Evolutionary conservation across 1,284 basidiomycete genomes (phyloP), one percentile per base, ranked within the genome.

Genomic region (Neotropicomus parvogracilis): DNA sequence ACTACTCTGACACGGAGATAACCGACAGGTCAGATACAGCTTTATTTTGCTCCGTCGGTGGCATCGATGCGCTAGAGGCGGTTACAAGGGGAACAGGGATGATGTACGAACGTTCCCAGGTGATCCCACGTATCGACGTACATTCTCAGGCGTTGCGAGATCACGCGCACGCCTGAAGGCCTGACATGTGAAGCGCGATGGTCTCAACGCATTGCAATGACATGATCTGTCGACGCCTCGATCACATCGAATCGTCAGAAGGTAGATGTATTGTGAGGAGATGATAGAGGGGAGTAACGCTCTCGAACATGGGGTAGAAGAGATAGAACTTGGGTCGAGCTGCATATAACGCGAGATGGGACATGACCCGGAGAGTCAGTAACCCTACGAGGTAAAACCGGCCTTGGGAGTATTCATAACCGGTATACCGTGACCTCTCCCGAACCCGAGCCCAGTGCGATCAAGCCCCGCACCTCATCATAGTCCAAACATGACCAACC

Each of bases 401-500:
- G n/a, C n/a, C n/a, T n/a, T n/a, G n/a, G n/a, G n/a, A n/a, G n/a
- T 7, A 13, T 19, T 67, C 53, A 75, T 21, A 77, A 36, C 34
- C 73, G 66, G 42, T 80, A 54, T 24, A 81, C 57, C 10, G 67
- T 66, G 9, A 81, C 68, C 36, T 57, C 54, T 19, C 80, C 80
- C 51, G 67, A 70, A 49, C 68, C 72, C 40, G 75, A 72, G 8
- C 76, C 80, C 16, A 83, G 49, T 4, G 67, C 79, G 40, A 82
- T 66, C 47, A 75, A 67, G 3, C 80, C 80, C 32, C 63, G 55
- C 38, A 70, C 69, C 57, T 82, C 80, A 48, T 79, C 76, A 58
- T 83, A 82, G 60, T 80, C 80, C 48, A 83, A 56, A 34, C 75
- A 70, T 8, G 74, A 73, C 80, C 80, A 83, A 42, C 70, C 64